Evolutionary conservation across 2,329 filamentous ascomycete genomes (phyloP).

Genomic region (Cercospora nicotianae): DNA sequence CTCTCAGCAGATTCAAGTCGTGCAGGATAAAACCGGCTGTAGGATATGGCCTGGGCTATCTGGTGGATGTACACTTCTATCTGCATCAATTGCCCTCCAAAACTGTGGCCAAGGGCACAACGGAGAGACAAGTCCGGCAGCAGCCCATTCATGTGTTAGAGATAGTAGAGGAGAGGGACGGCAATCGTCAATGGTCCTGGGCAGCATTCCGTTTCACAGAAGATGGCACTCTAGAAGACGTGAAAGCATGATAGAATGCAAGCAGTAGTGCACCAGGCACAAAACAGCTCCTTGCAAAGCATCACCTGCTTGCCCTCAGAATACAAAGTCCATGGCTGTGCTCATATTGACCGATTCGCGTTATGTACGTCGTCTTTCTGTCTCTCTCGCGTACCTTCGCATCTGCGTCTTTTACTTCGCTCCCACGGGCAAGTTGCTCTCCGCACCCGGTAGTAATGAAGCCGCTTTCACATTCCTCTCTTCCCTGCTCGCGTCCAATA

Average conservation of each 20-base stretch:
- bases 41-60: constrained; percentile 39
- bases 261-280: background rate
- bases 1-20: constrained; percentile 46
- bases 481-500: constrained; percentile 76
- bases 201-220: constrained; percentile 31
- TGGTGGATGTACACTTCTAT: constrained; percentile 46
- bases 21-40: constrained; percentile 42
- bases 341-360: background rate
- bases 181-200: constrained; percentile 43
- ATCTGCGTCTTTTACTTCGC: constrained; percentile 12
- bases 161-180: constrained; percentile 45
- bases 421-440: constrained; percentile 29
- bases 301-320: background rate
- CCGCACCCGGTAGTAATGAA: constrained; percentile 43
- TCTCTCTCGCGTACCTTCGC: background rate
- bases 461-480: constrained; percentile 57
- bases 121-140: constrained; percentile 12
- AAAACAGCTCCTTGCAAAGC: constrained; percentile 1
- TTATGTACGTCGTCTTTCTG: background rate
- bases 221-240: constrained; percentile 24
- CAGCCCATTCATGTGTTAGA: constrained; percentile 44
- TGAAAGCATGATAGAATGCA: background rate
- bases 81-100: constrained; percentile 39
- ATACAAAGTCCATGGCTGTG: constrained; percentile 1
- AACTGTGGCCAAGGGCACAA: constrained; percentile 22